These are phyloP conservation scores for Arthrobotrys musiformis DNA, from an alignment of 2,329 filamentous ascomycete genomes.

Conservation along the genomic window DNA sequence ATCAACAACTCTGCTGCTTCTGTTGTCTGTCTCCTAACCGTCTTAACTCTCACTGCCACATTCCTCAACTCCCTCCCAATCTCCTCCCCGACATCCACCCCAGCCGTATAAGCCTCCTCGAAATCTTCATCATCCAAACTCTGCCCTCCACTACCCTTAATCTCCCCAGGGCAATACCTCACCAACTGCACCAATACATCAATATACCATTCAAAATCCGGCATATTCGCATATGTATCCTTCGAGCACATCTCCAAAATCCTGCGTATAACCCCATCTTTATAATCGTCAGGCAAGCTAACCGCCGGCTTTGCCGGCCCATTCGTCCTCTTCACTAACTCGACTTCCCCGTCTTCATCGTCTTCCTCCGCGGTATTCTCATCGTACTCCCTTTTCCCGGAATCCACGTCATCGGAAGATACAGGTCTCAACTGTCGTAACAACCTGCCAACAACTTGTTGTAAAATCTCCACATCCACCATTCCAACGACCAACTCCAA, in stretches of 20 bases:
- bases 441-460: constrained; percentile 83
- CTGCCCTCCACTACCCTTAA: constrained; percentile 34
- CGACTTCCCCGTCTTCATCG: constrained; percentile 61
- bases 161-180: constrained; percentile 70
- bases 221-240: constrained; percentile 84
- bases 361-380: constrained; percentile 70
- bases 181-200: constrained; percentile 88
- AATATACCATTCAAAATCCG: constrained; percentile 98
- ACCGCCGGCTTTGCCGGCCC: constrained; percentile 63
- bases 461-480: constrained; percentile 87
- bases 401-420: constrained; percentile 63
- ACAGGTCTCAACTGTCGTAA: constrained; percentile 84
- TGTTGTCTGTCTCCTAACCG: constrained; percentile 81
- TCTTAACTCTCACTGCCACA: constrained; percentile 89
- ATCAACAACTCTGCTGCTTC: constrained; percentile 83
- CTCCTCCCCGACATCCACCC: constrained; percentile 70
- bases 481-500: constrained; percentile 92
- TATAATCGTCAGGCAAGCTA: constrained; percentile 85
- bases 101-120: constrained; percentile 47
- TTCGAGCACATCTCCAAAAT: constrained; percentile 90
- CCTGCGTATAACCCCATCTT: constrained; percentile 80
- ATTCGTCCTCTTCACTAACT: constrained; percentile 61
- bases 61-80: constrained; percentile 90
- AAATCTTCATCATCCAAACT: constrained; percentile 36
- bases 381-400: constrained; percentile 63